These are phyloP conservation scores for Suillus decipiens DNA, from an alignment of 768 basidiomycete species.

Conservation along the genomic window DNA sequence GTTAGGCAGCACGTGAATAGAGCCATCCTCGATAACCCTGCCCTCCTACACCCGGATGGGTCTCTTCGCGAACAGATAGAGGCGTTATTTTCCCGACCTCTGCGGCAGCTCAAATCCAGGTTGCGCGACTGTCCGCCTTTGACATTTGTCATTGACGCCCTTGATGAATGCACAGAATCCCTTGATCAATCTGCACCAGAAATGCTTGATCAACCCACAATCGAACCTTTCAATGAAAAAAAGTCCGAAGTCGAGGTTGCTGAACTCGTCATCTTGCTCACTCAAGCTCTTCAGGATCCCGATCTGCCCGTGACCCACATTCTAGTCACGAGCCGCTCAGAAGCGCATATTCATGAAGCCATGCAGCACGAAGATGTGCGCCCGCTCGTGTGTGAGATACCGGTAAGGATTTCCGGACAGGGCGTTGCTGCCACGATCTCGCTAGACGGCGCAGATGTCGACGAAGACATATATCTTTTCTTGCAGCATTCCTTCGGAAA, in stretches of 20 bases:
- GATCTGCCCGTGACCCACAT: not conserved
- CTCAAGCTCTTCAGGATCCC: not conserved
- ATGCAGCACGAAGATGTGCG: not conserved
- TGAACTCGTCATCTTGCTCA: not conserved
- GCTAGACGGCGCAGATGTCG: not conserved
- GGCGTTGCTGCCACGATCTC: not conserved
- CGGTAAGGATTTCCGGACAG: not conserved
- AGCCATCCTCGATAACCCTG: not conserved
- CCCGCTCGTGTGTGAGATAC: not conserved
- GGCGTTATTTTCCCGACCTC: not conserved
- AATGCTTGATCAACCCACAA: not conserved
- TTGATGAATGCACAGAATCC: not conserved
- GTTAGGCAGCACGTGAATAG: not conserved
- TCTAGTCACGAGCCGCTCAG: not conserved
- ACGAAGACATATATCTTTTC: not conserved
- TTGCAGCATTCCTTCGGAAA: not conserved
- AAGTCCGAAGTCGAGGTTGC: not conserved
- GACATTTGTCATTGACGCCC: not conserved
- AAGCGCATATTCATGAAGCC: not conserved
- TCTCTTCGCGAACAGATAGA: not conserved
- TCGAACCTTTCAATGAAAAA: not conserved
- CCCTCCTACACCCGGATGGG: not conserved
- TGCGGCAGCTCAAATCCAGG: not conserved
- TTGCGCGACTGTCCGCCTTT: not conserved
- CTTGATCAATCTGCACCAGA: not conserved